Evolutionary conservation across 805 yeast genomes (phyloP), one percentile per base, ranked within the genome.

Genomic region (Candida alai): DNA sequence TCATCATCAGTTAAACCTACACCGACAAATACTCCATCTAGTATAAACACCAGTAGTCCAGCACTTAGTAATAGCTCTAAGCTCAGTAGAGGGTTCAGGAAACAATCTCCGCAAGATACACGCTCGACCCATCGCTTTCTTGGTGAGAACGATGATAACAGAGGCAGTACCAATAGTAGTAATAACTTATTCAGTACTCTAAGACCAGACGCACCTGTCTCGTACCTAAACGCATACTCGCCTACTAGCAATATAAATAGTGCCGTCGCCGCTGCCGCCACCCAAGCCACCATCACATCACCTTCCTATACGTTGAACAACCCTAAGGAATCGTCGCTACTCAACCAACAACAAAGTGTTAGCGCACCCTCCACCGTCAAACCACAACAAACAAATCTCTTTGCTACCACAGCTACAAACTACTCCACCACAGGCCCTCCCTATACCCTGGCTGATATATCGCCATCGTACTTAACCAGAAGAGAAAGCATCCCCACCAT

Each of bases 101-200:
- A n/a, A n/a, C n/a, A n/a, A n/a, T n/a, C 19, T 14, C 15, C 9
- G 6, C 28, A 26, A 26, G 17, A 14, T 14, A 14, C 18, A 11
- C n/a, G 10, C 9, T 13, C 8, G 4, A 11, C 10, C 15, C 30
- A 26, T 26, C 30, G 11, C 11, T n/a, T 26, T 22, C 17, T 13
- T 22, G 27, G 24, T 21, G n/a, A 17, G 15, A 21, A 15, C 24
- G 26, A 30, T 13, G n/a, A 13, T 26, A 12, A 24, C 8, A 8
- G 9, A 24, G n/a, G n/a, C 28, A 19, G 17, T 26, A 19, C 11
- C n/a, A 26, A 26, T 14, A 26, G 17, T 14, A 26, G 28, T 16
- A 47, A 45, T 35, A 54, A 52, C 29, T 35, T 57, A 34, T 56
- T 51, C 39, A 54, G 53, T 35, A 39, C 53, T 11, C 19, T 31